Evolutionary conservation across 495 filamentous ascomycete species (phyloP).

Genomic region (Podospora appendiculata): DNA sequence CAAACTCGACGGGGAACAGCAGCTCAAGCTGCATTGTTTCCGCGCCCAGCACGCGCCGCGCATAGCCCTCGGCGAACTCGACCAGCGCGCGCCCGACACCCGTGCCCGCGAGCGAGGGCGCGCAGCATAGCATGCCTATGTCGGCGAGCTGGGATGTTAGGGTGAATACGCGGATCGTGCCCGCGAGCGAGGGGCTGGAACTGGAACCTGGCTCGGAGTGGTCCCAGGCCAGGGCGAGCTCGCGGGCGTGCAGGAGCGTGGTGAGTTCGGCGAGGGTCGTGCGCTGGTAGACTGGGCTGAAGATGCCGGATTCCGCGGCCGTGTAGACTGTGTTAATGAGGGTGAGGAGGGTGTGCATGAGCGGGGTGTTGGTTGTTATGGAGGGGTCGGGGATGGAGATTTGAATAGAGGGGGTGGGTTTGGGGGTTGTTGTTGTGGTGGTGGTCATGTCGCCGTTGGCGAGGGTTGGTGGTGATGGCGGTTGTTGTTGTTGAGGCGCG

Average conservation of each 20-base stretch:
- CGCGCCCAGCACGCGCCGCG: background rate
- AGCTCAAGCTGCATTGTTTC: conserved; percentile 5
- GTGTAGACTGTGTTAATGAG: conserved; percentile 7
- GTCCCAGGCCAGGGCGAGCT: conserved; percentile 6
- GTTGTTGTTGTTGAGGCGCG: background rate
- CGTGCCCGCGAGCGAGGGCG: background rate
- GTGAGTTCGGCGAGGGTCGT: background rate
- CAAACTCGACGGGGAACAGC: conserved; percentile 2
- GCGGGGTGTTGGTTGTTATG: background rate
- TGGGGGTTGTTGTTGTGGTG: background rate
- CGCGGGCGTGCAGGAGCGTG: conserved; percentile 5
- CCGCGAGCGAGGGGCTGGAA: background rate
- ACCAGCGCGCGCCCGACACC: conserved; percentile 1
- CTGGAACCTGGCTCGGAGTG: too few relatives aligned
- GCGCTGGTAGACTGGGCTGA: conserved; percentile 1
- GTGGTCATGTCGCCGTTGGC: background rate
- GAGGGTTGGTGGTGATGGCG: background rate
- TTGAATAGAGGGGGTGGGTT: background rate
- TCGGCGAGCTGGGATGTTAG: background rate
- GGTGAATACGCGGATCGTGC: background rate
- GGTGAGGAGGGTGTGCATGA: background rate
- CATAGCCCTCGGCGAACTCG: background rate
- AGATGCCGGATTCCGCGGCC: conserved; percentile 1
- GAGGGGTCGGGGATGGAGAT: conserved; percentile 2
- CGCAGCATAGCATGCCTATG: conserved; percentile 5